Base-by-base conservation (phyloP, 257 asterid species). In the Solanum acaule region DNA sequence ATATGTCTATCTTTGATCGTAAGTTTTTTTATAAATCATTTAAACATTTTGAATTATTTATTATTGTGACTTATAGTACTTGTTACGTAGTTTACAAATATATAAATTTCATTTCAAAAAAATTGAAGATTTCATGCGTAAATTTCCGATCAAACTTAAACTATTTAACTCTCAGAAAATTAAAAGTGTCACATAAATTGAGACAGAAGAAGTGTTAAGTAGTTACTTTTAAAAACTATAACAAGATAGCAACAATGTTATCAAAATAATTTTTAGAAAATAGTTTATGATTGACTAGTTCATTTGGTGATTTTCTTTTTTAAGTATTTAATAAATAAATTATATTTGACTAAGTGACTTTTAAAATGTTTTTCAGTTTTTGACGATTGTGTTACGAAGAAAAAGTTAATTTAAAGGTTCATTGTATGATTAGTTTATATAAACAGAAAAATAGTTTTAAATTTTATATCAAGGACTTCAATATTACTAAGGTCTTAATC, bases 101-200 rank as follows among this genome's bases (percentile, higher is more conserved):
- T 49, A 49, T 44, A 44, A 16, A 52, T 52, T 52, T 52, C 9
- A 52, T 52, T 16, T 52, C 3, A 46, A 52, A 52, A 49, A 16
- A 52, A 2, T 16, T 52, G 1, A 52, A 52, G 23, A 52, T 52
- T 52, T 0, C 1, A 16, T 52, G 23, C 10, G 10, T 6, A 0
- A 52, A 52, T 16, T 52, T 0, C 4, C 3, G 9, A 0, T 16
- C 63, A 52, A 52, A 16, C 10, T 16, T 52, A 16, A 52, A 52
- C 0, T 16, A 1, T 52, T 52, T 16, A 0, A 52, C 63, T 16
- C 63, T 52, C 2, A 1, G 16, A 16, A 16, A 16, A 52, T 0
- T 1, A 46, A 52, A 52, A 52, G 10, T 52, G 4, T 16, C 23
- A 52, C 23, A 52, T 52, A 52, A 16, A 18, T 52, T 52, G 10